A percentile compares a stretch with the other conserved stretches of the same genome.
Conservation (phyloP, 148 eudicot genomes). For the Diospyros lotus region DNA sequence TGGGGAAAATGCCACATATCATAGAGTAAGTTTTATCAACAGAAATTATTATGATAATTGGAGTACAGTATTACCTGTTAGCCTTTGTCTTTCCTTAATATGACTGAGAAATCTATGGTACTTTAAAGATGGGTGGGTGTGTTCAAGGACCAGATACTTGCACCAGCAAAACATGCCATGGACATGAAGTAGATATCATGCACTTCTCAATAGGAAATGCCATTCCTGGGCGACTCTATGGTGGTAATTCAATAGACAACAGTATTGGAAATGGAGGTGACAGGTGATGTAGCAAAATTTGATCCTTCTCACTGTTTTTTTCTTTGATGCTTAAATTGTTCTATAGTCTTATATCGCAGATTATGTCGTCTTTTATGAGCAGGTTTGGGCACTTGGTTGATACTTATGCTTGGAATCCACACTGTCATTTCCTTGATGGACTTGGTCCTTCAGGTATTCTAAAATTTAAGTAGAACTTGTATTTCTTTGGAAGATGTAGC, state of each 20-base stretch:
- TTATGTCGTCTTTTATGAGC: conserved; percentile 8
- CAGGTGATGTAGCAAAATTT: conserved; percentile 28
- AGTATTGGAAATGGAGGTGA: conserved; percentile 50
- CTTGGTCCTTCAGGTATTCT: conserved; percentile 54
- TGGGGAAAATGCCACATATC: conserved; percentile 72
- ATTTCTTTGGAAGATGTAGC: not conserved
- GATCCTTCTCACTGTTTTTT: not conserved
- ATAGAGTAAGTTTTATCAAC: conserved; percentile 38
- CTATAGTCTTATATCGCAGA: not conserved
- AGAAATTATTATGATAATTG: not conserved
- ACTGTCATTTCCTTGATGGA: conserved; percentile 66
- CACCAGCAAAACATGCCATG: conserved; percentile 59
- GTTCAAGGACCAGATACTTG: conserved; percentile 50
- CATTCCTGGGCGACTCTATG: conserved; percentile 70
- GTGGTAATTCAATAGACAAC: conserved; percentile 52
- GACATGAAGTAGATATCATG: conserved; percentile 80
- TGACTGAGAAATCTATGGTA: conserved; percentile 1
- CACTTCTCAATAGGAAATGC: conserved; percentile 77
- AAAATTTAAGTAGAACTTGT: not conserved
- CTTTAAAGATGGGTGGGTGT: conserved; percentile 73
- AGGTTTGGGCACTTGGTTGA: conserved; percentile 75
- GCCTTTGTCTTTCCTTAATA: not conserved
- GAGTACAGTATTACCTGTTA: not conserved
- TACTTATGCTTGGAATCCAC: conserved; percentile 79
- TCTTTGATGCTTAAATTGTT: not conserved